Conservation (phyloP, 345 rosid genomes). For the Rhizophora mangle region DNA sequence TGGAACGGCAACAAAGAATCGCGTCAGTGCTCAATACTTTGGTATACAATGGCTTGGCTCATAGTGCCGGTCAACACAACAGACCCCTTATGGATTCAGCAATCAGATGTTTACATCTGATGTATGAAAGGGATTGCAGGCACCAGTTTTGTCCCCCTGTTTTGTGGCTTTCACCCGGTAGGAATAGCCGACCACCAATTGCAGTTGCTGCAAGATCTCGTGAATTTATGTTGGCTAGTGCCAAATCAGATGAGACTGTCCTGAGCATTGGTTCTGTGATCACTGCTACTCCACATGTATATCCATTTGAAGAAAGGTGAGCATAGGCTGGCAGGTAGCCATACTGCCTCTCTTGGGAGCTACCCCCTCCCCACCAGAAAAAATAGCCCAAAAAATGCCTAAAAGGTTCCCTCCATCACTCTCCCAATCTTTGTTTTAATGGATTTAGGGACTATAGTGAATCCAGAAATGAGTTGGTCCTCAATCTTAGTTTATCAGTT, state of each 20-base stretch:
- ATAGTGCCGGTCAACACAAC: conserved; percentile 42
- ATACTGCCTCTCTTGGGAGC: background rate
- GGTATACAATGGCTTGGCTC: conserved; percentile 72
- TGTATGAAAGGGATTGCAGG: conserved; percentile 96
- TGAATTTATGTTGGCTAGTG: conserved; percentile 52
- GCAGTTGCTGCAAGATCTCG: conserved; percentile 87
- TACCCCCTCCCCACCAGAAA: background rate
- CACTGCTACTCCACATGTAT: conserved; percentile 77
- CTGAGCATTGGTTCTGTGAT: conserved; percentile 66
- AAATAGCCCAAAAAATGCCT: no score
- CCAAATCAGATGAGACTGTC: conserved; percentile 45
- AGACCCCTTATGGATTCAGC: conserved; percentile 80
- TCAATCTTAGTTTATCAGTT: background rate
- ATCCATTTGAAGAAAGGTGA: conserved; percentile 97
- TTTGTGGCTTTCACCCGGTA: conserved; percentile 96
- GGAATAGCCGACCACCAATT: conserved; percentile 71
- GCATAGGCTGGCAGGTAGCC: background rate
- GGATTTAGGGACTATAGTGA: background rate
- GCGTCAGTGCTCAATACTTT: conserved; percentile 85
- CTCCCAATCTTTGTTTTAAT: no score
- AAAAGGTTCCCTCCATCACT: no score
- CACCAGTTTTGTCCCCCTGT: conserved; percentile 75
- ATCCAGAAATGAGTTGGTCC: background rate
- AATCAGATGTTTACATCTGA: conserved; percentile 79
- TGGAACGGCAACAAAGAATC: conserved; percentile 77